Conservation (phyloP, 1,284 basidiomycete species). For the Gymnopus androsaceus region DNA sequence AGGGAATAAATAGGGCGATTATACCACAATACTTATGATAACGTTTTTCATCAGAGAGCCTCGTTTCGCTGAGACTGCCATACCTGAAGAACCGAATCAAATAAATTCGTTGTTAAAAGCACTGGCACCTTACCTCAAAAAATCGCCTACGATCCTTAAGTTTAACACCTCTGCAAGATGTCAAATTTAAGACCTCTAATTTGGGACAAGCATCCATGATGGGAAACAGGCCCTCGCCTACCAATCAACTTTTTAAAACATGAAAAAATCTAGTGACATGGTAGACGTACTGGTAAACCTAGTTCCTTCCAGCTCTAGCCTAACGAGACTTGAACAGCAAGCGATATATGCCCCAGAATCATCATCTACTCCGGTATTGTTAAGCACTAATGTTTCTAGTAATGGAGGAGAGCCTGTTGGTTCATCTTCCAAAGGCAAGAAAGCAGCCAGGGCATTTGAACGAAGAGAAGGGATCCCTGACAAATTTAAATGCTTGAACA, state of each 20-base stretch:
- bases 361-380: constrained; percentile 64
- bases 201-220: constrained; percentile 59
- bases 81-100: constrained; percentile 32
- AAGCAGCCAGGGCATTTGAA: constrained; percentile 54
- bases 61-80: constrained; percentile 41
- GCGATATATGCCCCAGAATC: constrained; percentile 53
- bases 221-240: constrained; percentile 55
- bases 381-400: constrained; percentile 55
- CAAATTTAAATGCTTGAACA: constrained; percentile 51
- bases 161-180: constrained; percentile 63
- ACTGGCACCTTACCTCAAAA: constrained; percentile 51
- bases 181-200: constrained; percentile 58
- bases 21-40: too few species aligned
- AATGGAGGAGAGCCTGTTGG: constrained; percentile 34
- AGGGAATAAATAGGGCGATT: background rate
- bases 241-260: background rate
- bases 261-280: background rate
- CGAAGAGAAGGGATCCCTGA: constrained; percentile 52
- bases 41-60: background rate
- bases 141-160: constrained; percentile 63
- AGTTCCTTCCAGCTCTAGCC: constrained; percentile 57
- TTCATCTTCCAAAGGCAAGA: constrained; percentile 36
- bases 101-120: background rate
- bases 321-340: constrained; percentile 47
- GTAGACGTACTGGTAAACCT: constrained; percentile 51